phyloP scores from a whole-genome alignment of 2,329 filamentous ascomycete genomes.

The Scleromitrula shiraiana region DNA sequence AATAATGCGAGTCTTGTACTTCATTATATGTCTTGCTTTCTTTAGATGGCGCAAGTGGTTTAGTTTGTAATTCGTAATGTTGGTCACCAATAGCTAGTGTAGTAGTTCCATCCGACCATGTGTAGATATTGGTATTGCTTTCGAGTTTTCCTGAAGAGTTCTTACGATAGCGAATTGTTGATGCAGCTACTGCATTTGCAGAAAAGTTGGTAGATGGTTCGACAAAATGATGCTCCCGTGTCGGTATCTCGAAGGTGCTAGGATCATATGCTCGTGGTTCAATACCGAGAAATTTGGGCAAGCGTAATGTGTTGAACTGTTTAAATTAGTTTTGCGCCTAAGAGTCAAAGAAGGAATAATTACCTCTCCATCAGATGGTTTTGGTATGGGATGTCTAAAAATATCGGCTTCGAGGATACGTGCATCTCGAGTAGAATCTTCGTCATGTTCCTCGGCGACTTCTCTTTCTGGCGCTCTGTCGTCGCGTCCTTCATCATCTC shows the following conservation, averaged over 20 bases:
- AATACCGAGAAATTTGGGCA: constrained; percentile 66
- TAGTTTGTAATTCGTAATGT: constrained; percentile 68
- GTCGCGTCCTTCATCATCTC: constrained; percentile 53
- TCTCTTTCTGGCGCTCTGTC: constrained; percentile 43
- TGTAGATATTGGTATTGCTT: constrained; percentile 67
- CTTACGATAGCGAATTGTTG: constrained; percentile 61
- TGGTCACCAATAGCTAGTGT: constrained; percentile 68
- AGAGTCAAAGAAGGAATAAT: background rate
- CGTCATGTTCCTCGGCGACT: constrained; percentile 35
- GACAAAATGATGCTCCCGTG: constrained; percentile 45
- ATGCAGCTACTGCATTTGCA: constrained; percentile 48
- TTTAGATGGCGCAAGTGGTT: constrained; percentile 55
- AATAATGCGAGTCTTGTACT: constrained; percentile 65
- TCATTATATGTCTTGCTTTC: constrained; percentile 51
- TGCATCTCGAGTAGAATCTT: constrained; percentile 34
- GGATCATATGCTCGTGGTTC: constrained; percentile 59
- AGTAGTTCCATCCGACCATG: constrained; percentile 72
- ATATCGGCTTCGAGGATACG: constrained; percentile 57
- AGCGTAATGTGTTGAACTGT: constrained; percentile 60
- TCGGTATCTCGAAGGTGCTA: constrained; percentile 57
- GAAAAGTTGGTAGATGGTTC: constrained; percentile 42
- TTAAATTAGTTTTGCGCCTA: constrained; percentile 14
- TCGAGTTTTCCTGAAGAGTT: constrained; percentile 57
- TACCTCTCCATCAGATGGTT: constrained; percentile 64
- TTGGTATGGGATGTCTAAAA: constrained; percentile 62